Evolutionary conservation across 2,329 filamentous ascomycete genomes (phyloP).

Genomic region (Bimuria novae-zelandiae): DNA sequence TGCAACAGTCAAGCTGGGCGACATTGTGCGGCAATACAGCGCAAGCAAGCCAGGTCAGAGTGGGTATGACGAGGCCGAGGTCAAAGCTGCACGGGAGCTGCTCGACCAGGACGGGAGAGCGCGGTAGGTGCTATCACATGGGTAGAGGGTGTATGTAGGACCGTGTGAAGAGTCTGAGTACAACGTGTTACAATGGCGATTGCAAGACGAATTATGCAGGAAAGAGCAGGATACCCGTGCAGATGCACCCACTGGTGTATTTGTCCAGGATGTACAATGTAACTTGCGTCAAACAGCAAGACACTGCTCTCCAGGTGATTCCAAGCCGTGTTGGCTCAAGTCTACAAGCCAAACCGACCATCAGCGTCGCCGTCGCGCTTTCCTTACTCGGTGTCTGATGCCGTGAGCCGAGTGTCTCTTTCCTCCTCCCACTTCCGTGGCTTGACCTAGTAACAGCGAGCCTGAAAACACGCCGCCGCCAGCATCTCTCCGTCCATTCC

Average conservation of each 20-base stretch:
- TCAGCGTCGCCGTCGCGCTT: too few species aligned
- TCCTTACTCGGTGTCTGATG: too few species aligned
- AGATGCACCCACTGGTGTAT: background rate
- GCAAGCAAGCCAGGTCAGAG: slow-evolving; percentile 68
- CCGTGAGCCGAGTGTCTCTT: too few species aligned
- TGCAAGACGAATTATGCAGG: background rate
- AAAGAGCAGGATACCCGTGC: background rate
- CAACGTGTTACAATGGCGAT: background rate
- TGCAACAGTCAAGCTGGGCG: slow-evolving; percentile 74
- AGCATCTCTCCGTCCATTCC: too few species aligned
- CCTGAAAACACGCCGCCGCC: too few species aligned
- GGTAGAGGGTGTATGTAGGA: background rate
- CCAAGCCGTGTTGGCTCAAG: too few species aligned
- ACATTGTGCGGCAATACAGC: slow-evolving; percentile 70
- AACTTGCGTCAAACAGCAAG: too few species aligned
- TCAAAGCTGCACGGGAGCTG: slow-evolving; percentile 72
- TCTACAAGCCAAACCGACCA: too few species aligned
- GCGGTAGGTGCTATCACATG: slow-evolving; percentile 11
- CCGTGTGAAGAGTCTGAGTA: background rate
- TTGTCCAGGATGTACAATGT: background rate
- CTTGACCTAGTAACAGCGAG: too few species aligned
- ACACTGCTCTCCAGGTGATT: too few species aligned
- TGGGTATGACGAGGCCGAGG: slow-evolving; percentile 73
- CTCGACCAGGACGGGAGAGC: slow-evolving; percentile 57
- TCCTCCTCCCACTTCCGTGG: too few species aligned